Evolutionary conservation across 345 rosid genomes (phyloP), one percentile per base, ranked within the genome.

Genomic region (Populus alba): DNA sequence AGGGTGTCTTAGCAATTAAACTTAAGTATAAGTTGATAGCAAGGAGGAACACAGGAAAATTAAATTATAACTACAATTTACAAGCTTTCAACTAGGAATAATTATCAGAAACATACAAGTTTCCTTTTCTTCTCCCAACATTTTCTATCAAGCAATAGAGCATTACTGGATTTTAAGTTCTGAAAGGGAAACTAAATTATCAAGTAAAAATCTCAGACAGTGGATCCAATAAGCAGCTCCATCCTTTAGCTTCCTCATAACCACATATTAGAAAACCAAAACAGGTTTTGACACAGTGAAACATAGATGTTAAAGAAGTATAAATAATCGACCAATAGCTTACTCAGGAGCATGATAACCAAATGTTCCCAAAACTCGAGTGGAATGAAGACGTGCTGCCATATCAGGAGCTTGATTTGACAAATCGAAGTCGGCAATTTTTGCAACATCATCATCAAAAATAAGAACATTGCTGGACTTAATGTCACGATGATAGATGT

Each of bases 291-390:
- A 3, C 16, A 11, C 37, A 15, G 53, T 47, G 25, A 39, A 41
- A 43, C 35, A 5, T 11, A 55, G 22, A 55, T 53, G 59, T n/a
- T 7, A 41, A 41, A 37, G 3, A 6, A 71, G 8, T 29, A 27
- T 59, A 37, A 68, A 31, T 15, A 25, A 81, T 65, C 59, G 7
- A 17, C 25, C 68, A 82, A 70, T 49, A 45, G 67, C 91, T 90
- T 89, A 95, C 99, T 95, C 99, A 33, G 99, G 99, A 69, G 98
- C 99, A 86, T 95, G 99, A 81, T 92, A 95, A 77, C 98, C 99
- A 71, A 95, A 95, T 75, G 94, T 95, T 83, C 99, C 98, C 27
- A 93, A 89, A 74, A 95, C 98, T 85, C 98, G 94, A 53, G 97
- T 95, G 15, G 99, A 93, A 80, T 93, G 96, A 68, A 95, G 96